Evolutionary conservation across 2,329 filamentous ascomycete genomes (phyloP).

Genomic region (Trichoderma asperellum): DNA sequence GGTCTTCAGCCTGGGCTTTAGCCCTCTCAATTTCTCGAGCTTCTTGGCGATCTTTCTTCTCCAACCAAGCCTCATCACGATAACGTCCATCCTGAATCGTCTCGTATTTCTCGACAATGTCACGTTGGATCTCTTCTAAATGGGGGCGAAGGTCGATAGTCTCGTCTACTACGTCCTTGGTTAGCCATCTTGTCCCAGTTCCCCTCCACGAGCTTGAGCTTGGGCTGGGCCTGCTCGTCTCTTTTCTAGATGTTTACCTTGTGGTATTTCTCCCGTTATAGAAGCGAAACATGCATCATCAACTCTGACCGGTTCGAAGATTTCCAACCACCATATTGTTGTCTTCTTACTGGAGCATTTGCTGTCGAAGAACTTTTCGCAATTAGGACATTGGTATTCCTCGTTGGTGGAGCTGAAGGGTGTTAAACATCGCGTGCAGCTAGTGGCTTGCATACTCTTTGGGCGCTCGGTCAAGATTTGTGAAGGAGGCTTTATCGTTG

Average conservation of each 20-base stretch:
- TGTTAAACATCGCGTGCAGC: not conserved
- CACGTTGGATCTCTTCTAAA: not conserved
- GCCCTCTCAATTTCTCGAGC: not conserved
- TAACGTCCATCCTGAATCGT: not conserved
- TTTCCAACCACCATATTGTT: not conserved
- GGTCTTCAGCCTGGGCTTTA: not conserved
- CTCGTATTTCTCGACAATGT: not conserved
- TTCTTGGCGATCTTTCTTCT: too few species aligned
- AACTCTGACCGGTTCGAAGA: not conserved
- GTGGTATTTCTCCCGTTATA: not conserved
- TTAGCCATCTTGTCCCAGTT: not conserved
- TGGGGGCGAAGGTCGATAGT: not conserved
- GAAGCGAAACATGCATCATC: not conserved
- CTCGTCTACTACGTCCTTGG: not conserved
- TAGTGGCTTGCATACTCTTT: not conserved
- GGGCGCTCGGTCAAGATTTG: not conserved
- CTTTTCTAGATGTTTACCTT: not conserved
- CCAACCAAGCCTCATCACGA: not conserved
- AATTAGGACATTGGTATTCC: not conserved
- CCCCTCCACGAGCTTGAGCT: not conserved
- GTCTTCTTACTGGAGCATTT: not conserved
- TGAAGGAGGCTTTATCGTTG: not conserved
- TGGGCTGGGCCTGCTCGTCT: not conserved
- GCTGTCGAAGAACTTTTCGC: not conserved
- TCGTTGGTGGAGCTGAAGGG: not conserved